Base-by-base conservation (phyloP, 306 rosid species). In the Vicia faba region DNA sequence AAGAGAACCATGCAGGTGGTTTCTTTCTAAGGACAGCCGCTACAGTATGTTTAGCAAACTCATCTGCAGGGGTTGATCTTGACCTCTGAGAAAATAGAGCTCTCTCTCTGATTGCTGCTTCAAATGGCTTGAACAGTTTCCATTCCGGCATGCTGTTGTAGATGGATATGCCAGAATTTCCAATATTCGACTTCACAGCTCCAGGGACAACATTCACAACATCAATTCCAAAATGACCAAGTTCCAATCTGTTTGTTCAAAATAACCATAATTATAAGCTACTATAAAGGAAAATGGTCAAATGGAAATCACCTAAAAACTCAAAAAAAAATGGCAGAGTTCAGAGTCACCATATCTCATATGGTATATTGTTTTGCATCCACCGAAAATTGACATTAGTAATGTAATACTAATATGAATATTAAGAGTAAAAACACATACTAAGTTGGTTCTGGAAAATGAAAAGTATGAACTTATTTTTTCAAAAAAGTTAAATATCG, bases 131-230 rank as follows among this genome's bases (percentile, higher is more conserved):
- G 77, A 80, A 87, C 11, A 89, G 49, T 36, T 75, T 82, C 91
- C 86, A 82, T 45, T 86, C 88, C 1, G 98, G 93, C 88, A 87
- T 83, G 75, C 79, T 76, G 70, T 71, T 72, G 84, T 85, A 92
- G 73, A 48, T 49, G 6, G 83, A 70, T 39, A 81, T 3, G 14
- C 78, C 88, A 35, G 92, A 70, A 43, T 58, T 66, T 70, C 95
- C 98, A 8, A 92, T 62, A 61, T 92, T 92, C 49, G 98, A 92
- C 71, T 55, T 87, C 46, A 89, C 62, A 59, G 83, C 92, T 67
- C 98, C 98, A 1, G 98, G 96, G 33, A 84, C 91, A 67, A 92
- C 89, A 39, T 78, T 83, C 20, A 92, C 84, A 69, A 92, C 96
- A 67, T 89, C 80, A 66, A 92, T 92, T 68, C 96, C 96, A 8